These are phyloP conservation scores for Haematococcus sp. DNA, from an alignment of 139 green algal species.

Conservation along the genomic window DNA sequence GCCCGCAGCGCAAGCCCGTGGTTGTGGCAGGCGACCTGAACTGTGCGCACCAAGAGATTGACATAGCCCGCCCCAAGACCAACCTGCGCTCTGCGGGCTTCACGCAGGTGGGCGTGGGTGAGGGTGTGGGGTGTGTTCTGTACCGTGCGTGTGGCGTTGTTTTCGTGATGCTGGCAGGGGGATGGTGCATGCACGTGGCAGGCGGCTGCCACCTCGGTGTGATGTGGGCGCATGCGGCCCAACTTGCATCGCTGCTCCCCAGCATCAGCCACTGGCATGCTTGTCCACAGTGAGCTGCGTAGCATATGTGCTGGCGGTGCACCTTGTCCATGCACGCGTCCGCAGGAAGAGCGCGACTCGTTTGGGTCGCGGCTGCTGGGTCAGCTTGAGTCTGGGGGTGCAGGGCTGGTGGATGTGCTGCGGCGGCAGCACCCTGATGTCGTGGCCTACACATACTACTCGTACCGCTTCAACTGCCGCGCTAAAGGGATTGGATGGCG, in stretches of 20 bases:
- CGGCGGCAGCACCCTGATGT: conserved; percentile 54
- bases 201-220: no score
- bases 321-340: not conserved
- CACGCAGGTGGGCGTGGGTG: conserved; percentile 42
- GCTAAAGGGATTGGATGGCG: conserved; percentile 60
- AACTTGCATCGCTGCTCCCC: no score
- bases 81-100: conserved; percentile 74
- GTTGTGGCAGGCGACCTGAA: conserved; percentile 62
- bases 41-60: conserved; percentile 62
- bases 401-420: conserved; percentile 62
- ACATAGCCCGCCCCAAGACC: conserved; percentile 75
- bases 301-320: not conserved
- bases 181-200: no score
- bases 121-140: not conserved
- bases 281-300: no score
- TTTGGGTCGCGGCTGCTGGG: conserved; percentile 51
- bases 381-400: conserved; percentile 24
- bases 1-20: conserved; percentile 57
- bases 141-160: no score
- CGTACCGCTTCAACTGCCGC: conserved; percentile 40
- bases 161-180: no score
- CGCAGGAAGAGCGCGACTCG: conserved; percentile 66
- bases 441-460: conserved; percentile 75
- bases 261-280: no score
- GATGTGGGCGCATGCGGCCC: no score